These are phyloP conservation scores for Luffa acutangula DNA, from an alignment of 306 rosid species.

Conservation along the genomic window DNA sequence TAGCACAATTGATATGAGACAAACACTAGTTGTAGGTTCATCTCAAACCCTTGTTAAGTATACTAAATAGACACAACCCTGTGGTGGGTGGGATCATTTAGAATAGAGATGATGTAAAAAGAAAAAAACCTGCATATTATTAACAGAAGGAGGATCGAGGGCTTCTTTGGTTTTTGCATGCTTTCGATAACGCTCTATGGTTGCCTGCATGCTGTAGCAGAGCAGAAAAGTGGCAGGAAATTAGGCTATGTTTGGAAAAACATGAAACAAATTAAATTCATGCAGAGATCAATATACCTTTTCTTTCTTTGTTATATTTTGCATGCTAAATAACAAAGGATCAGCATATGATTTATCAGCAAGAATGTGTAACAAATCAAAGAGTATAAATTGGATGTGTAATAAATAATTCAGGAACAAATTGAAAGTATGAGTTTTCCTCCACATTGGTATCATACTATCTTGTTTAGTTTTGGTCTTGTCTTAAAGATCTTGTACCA, in stretches of 20 bases:
- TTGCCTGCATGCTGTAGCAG: slow-evolving; percentile 37
- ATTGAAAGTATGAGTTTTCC: too few relatives aligned
- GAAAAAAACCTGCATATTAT: slow-evolving; percentile 41
- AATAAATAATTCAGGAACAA: too few relatives aligned
- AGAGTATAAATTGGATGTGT: not conserved
- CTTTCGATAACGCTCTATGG: slow-evolving; percentile 54
- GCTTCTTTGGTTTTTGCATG: slow-evolving; percentile 27
- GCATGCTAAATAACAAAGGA: not conserved
- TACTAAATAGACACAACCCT: too few relatives aligned
- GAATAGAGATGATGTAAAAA: not conserved
- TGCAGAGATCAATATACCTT: not conserved
- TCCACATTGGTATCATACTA: too few relatives aligned
- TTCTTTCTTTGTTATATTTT: not conserved
- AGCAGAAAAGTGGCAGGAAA: not conserved
- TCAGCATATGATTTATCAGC: not conserved
- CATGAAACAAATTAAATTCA: not conserved
- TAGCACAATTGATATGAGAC: too few relatives aligned
- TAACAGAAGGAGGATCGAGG: slow-evolving; percentile 24
- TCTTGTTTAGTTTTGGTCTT: too few relatives aligned
- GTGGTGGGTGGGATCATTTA: not conserved
- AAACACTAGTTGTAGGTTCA: too few relatives aligned
- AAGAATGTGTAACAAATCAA: not conserved
- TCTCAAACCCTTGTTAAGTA: too few relatives aligned
- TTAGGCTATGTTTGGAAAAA: not conserved
- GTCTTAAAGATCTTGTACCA: too few relatives aligned